phyloP scores from a whole-genome alignment of 495 filamentous ascomycete genomes.

The Oidiodendron maius region DNA sequence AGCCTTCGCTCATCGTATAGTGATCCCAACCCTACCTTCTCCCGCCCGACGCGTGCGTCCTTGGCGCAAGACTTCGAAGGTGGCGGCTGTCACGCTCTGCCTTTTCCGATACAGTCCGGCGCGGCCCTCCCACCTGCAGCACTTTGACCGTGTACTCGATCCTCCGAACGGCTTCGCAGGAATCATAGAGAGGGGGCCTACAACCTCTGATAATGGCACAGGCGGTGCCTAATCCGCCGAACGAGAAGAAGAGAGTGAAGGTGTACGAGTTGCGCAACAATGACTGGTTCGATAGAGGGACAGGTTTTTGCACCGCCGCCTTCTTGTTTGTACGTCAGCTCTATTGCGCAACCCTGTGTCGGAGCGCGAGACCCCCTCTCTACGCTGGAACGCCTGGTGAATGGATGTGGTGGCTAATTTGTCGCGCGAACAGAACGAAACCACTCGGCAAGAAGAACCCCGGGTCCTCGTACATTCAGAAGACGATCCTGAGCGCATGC shows the following conservation, averaged over 20 bases:
- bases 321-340: conserved; percentile 65
- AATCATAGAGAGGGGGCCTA: conserved; percentile 19
- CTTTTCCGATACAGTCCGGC: conserved; percentile 15
- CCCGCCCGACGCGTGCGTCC: conserved; percentile 7
- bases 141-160: conserved; percentile 19
- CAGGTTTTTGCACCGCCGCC: conserved; percentile 81
- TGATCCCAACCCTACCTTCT: conserved; percentile 1
- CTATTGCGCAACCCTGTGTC: background rate
- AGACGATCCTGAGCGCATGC: conserved; percentile 73
- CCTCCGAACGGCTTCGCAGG: conserved; percentile 19
- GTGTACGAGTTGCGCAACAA: conserved; percentile 97
- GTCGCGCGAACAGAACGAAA: conserved; percentile 21
- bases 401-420: conserved; percentile 22
- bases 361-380: background rate
- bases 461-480: conserved; percentile 90
- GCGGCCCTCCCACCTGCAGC: conserved; percentile 19
- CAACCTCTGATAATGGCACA: conserved; percentile 73
- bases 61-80: conserved; percentile 17
- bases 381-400: background rate
- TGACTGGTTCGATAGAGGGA: conserved; percentile 98
- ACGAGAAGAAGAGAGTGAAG: conserved; percentile 95
- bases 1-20: conserved; percentile 8
- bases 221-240: conserved; percentile 67
- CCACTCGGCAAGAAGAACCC: conserved; percentile 56
- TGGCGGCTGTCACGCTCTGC: conserved; percentile 18